Base-by-base conservation (phyloP, 2,329 filamentous ascomycete species). In the Colletotrichum limetticola region DNA sequence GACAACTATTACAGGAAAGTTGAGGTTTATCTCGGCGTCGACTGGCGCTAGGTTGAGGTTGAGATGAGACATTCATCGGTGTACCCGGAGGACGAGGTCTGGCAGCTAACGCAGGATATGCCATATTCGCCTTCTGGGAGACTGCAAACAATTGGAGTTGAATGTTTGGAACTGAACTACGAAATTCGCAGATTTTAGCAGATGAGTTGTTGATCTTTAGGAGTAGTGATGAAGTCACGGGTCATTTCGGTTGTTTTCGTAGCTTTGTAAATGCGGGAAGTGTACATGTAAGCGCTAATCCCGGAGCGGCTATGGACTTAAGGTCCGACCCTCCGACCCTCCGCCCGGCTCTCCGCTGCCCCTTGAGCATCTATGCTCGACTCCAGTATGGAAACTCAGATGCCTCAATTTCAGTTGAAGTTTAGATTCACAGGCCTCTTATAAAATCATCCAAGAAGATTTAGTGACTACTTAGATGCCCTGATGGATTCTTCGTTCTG, bases 1-100 rank as follows among this genome's bases (percentile, higher is more conserved):
- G 75, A 67, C 82, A 83, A 5, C 76, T 72, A 37, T 79, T 80
- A 66, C 82, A 84, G 1, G 81, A 82, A 11, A 83, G 76, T 65
- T 81, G 79, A 2, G 76, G 78, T 58, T 81, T 81, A 19, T 83
- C 80, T 32, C 82, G 77, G 2, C 79, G 78, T 26, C 26, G 26
- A 26, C 77, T 78, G 8, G 75, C 26, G 11, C 8, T 62, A 1
- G 52, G 66, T 14, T 49, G 35, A 5, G 55, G 3, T 16, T 30
- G 37, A 19, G 9, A 37, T 1, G 9, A 16, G 2, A n/a, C 11
- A 3, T 62, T n/a, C 35, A 2, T 16, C 2, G 12, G n/a, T 14
- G 14, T 3, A 26, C 16, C 42, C 4, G 32, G 22, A n/a, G 8
- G 11, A 35, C 32, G 11, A 14, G 7, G 16, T 7, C 2, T 49